These are phyloP conservation scores for Pythium periplocum DNA, from an alignment of 352 stramenopile genomes.

Conservation along the genomic window DNA sequence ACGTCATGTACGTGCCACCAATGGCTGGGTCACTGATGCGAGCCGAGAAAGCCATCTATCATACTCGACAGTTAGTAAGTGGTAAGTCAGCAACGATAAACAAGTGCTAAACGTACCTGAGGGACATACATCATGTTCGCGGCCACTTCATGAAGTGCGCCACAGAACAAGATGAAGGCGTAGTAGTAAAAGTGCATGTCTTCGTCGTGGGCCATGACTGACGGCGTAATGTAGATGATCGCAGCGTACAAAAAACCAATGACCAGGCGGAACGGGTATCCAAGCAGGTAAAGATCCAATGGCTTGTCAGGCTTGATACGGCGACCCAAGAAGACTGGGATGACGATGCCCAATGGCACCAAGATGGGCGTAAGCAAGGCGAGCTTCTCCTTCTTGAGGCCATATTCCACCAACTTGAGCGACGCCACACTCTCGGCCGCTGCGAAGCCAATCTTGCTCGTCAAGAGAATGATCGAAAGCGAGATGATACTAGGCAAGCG, in stretches of 20 bases:
- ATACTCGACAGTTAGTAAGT: no score
- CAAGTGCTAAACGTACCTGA: conserved; percentile 25
- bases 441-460: conserved; percentile 90
- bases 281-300: conserved; percentile 71
- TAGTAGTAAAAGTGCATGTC: conserved; percentile 77
- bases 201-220: conserved; percentile 69
- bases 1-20: conserved; percentile 99
- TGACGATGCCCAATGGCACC: conserved; percentile 84
- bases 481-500: conserved; percentile 81
- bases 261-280: conserved; percentile 82
- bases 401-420: conserved; percentile 91
- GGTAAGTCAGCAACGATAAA: no score
- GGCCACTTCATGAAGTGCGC: conserved; percentile 77
- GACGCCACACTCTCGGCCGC: conserved; percentile 87
- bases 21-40: conserved; percentile 96
- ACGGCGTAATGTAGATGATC: conserved; percentile 78
- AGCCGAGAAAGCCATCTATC: conserved; percentile 98
- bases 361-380: conserved; percentile 84
- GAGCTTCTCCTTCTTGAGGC: conserved; percentile 91
- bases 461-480: conserved; percentile 88
- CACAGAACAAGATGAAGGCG: conserved; percentile 57
- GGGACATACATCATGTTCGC: conserved; percentile 92
- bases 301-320: conserved; percentile 68
- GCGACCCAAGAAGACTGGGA: conserved; percentile 74
- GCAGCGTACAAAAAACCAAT: conserved; percentile 80